Evolutionary conservation across 345 rosid species (phyloP).

Genomic region (Salix viminalis): DNA sequence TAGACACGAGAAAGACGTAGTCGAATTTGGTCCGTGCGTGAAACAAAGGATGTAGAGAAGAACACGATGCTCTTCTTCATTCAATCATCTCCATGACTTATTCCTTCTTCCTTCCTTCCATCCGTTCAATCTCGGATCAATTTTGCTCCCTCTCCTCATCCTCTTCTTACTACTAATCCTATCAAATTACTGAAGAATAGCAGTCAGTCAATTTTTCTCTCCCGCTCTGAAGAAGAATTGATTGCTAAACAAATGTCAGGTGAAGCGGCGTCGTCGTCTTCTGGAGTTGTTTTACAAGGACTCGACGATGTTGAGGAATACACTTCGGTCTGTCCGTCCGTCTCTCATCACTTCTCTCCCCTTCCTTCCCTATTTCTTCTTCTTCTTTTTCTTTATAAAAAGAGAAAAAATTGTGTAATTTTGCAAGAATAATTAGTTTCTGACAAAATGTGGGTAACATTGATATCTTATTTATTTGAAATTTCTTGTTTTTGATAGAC

Average conservation of each 20-base stretch:
- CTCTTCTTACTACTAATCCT: not conserved
- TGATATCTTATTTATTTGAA: not conserved
- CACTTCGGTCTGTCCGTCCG: constrained; percentile 39
- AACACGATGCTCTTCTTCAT: not conserved
- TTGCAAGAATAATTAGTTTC: not conserved
- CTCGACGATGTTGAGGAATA: constrained; percentile 63
- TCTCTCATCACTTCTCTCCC: not conserved
- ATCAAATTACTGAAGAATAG: not conserved
- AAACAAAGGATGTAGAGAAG: constrained; percentile 38
- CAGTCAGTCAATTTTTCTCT: not conserved
- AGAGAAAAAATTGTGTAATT: not conserved
- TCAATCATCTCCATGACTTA: not conserved
- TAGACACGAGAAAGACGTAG: constrained; percentile 30
- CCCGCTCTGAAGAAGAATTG: not conserved
- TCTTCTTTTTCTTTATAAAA: not conserved
- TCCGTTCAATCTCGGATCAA: not conserved
- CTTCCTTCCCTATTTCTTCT: not conserved
- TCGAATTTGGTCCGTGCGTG: constrained; percentile 49
- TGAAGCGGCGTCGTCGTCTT: constrained; percentile 40
- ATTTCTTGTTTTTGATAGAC: not conserved
- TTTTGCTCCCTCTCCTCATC: not conserved
- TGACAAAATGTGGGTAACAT: not conserved
- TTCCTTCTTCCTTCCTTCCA: not conserved
- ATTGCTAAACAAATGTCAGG: constrained; percentile 39
- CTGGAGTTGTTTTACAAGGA: constrained; percentile 39